These are phyloP conservation scores for Sclerotinia trifoliorum DNA, from an alignment of 2,329 filamentous ascomycete species.

Conservation along the genomic window DNA sequence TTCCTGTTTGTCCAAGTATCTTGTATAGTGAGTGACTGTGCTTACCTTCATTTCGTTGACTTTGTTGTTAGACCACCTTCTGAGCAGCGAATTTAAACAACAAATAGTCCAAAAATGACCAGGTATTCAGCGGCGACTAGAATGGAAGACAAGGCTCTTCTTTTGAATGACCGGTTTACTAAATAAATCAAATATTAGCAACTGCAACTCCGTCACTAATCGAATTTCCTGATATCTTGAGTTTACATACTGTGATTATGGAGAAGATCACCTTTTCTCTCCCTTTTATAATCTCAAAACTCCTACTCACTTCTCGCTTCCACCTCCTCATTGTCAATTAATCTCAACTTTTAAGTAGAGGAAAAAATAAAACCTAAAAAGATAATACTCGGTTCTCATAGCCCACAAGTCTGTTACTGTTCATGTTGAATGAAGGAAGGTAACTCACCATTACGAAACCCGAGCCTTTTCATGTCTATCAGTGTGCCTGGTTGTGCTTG, in stretches of 20 bases:
- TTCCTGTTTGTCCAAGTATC: background rate
- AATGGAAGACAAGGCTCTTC: background rate
- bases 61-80: too few relatives aligned
- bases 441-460: too few relatives aligned
- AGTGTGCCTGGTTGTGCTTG: too few relatives aligned
- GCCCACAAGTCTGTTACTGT: background rate
- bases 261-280: background rate
- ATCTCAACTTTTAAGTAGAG: rapidly evolving
- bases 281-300: background rate
- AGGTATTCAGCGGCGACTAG: background rate
- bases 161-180: too few relatives aligned
- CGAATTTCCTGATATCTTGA: background rate
- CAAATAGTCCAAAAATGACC: background rate
- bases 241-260: background rate
- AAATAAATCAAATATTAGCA: background rate
- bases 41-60: background rate
- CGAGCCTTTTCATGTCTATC: too few relatives aligned
- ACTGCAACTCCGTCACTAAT: background rate
- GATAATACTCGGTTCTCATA: background rate
- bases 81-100: background rate
- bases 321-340: rapidly evolving
- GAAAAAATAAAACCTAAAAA: background rate
- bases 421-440: background rate
- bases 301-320: too few relatives aligned
- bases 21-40: background rate